phyloP scores from a whole-genome alignment of 2,329 filamentous ascomycete genomes.

The Alternaria incomplexa region DNA sequence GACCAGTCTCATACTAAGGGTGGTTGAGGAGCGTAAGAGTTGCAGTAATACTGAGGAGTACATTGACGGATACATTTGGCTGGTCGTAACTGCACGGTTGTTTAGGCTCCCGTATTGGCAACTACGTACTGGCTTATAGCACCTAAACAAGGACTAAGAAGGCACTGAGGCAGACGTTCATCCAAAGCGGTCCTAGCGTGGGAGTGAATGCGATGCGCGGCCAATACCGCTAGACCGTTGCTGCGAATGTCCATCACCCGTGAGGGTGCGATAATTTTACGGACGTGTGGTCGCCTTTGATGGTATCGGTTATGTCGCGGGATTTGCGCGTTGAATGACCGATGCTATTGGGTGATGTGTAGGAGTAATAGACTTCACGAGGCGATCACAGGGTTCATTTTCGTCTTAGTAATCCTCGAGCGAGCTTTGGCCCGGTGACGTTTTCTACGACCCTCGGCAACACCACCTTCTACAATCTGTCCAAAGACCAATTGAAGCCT shows the following conservation, averaged over 20 bases:
- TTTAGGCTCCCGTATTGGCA: background rate
- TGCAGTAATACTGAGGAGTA: background rate
- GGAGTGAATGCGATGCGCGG: background rate
- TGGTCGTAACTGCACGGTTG: background rate
- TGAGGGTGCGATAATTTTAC: background rate
- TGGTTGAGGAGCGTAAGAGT: background rate
- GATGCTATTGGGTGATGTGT: conserved; percentile 6
- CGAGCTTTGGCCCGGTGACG: conserved; percentile 29
- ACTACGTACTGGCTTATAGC: background rate
- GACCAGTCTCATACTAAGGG: background rate
- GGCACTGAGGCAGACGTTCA: background rate
- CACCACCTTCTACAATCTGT: conserved; percentile 10
- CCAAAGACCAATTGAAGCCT: conserved; percentile 21
- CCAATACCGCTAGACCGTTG: background rate
- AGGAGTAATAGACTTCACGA: conserved; percentile 24
- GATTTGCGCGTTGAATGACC: background rate
- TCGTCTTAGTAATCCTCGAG: conserved; percentile 22
- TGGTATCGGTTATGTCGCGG: background rate
- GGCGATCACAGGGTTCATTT: conserved; percentile 20
- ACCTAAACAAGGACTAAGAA: background rate
- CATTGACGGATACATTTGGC: background rate
- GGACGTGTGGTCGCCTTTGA: background rate
- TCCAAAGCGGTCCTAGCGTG: background rate
- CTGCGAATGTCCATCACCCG: background rate
- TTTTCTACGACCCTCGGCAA: conserved; percentile 29